Percentiles rank a stretch among this genome's conserved stretches.
These are phyloP conservation scores for Epichloe gansuensis DNA, from an alignment of 2,329 filamentous ascomycete species.

Conservation along the genomic window DNA sequence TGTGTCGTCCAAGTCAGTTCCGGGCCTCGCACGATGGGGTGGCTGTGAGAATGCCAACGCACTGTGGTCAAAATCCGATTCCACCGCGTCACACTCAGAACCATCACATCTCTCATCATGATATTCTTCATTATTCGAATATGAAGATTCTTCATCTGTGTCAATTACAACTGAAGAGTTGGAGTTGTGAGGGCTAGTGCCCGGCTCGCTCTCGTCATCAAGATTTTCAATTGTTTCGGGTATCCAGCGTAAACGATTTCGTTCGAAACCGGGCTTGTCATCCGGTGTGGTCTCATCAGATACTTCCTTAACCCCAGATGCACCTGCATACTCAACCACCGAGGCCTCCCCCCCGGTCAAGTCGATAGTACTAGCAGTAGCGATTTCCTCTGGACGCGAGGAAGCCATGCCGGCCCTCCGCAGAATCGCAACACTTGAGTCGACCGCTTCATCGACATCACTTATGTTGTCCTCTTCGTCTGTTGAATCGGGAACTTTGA, in stretches of 20 bases:
- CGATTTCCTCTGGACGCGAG: constrained; percentile 7
- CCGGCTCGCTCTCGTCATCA: background rate
- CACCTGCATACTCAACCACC: background rate
- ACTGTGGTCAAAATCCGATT: background rate
- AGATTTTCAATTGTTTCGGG: background rate
- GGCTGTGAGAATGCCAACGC: background rate
- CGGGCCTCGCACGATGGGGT: background rate
- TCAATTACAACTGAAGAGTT: background rate
- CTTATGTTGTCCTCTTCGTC: constrained; percentile 19
- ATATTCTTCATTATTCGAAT: background rate
- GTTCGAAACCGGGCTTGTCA: background rate
- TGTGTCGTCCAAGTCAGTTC: background rate
- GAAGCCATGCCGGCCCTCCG: constrained; percentile 15
- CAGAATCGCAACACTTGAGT: constrained; percentile 15
- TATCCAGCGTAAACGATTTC: background rate
- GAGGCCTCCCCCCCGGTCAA: constrained; percentile 8
- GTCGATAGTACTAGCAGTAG: constrained; percentile 10
- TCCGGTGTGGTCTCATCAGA: background rate
- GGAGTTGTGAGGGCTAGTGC: background rate
- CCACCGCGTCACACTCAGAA: too few relatives aligned
- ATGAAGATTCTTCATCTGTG: background rate
- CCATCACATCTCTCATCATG: background rate
- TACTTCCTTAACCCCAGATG: background rate
- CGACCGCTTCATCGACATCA: constrained; percentile 15
- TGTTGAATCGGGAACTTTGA: constrained; percentile 30